A percentile compares a stretch with the other conserved stretches of the same genome.
Evolutionary conservation across 345 rosid species (phyloP).

Genomic region (Murraya paniculata): DNA sequence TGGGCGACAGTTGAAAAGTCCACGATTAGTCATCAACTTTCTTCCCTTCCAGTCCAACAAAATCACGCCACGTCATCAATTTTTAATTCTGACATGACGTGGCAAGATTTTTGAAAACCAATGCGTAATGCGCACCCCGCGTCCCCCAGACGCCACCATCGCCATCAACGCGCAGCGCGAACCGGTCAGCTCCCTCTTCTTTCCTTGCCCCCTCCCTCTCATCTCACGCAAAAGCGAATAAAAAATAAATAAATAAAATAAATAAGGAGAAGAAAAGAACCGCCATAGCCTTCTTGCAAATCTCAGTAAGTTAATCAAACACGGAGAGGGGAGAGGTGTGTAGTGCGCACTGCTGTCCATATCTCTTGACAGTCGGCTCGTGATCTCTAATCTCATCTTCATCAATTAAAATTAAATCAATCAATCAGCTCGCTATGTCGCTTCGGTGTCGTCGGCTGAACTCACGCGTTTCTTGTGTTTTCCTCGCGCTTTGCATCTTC

Average conservation of each 20-base stretch:
- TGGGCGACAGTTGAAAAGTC: neutral
- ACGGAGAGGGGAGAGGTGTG: constrained; percentile 13
- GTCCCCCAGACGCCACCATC: neutral
- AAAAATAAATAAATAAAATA: neutral
- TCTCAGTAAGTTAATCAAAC: neutral
- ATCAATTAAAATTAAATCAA: neutral
- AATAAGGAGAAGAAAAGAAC: neutral
- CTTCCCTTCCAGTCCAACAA: neutral
- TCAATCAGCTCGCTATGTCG: constrained; percentile 12
- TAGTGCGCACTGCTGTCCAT: constrained; percentile 18
- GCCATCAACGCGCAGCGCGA: constrained; percentile 18
- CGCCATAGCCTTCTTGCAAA: neutral
- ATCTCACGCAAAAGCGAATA: neutral
- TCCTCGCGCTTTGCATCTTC: constrained; percentile 18
- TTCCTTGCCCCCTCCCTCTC: neutral
- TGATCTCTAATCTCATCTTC: neutral
- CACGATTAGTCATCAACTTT: neutral
- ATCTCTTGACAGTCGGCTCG: neutral
- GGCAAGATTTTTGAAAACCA: neutral
- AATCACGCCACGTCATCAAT: constrained; percentile 6
- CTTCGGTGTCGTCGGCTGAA: neutral
- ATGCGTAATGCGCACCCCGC: constrained; percentile 9
- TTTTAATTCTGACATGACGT: neutral
- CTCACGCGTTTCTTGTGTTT: constrained; percentile 1
- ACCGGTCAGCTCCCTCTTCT: constrained; percentile 15